Percentiles rank a stretch among this genome's conserved stretches.
These are phyloP conservation scores for Pseudogymnoascus sp. DNA, from an alignment of 2,329 filamentous ascomycete genomes.

Conservation along the genomic window DNA sequence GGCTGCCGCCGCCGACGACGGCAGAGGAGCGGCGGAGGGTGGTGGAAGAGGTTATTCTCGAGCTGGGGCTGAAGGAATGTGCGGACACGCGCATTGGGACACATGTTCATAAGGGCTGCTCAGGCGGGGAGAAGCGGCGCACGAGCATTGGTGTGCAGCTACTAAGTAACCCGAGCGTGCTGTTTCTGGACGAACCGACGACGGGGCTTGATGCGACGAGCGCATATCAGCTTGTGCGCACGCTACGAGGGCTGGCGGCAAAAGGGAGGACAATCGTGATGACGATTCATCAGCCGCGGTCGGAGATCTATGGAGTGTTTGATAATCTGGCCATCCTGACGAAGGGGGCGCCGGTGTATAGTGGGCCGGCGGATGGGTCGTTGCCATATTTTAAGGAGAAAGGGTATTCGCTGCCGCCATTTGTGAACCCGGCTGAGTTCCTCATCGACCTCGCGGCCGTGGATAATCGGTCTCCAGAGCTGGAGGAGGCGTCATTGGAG, in stretches of 20 bases:
- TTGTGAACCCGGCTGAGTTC: constrained; percentile 72
- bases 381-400: constrained; percentile 54
- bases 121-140: constrained; percentile 68
- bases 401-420: constrained; percentile 55
- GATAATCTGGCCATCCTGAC: constrained; percentile 63
- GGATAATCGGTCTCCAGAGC: constrained; percentile 59
- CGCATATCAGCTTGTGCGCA: constrained; percentile 64
- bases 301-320: constrained; percentile 71
- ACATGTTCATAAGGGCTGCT: constrained; percentile 63
- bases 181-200: constrained; percentile 73
- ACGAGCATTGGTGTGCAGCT: constrained; percentile 72
- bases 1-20: constrained; percentile 55
- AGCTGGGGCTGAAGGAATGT: constrained; percentile 68
- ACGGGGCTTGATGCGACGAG: constrained; percentile 71
- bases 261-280: constrained; percentile 64
- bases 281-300: constrained; percentile 69
- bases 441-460: constrained; percentile 67
- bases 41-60: constrained; percentile 68
- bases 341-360: constrained; percentile 59
- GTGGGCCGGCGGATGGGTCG: constrained; percentile 49
- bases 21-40: constrained; percentile 49
- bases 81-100: constrained; percentile 67
- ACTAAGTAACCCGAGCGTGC: constrained; percentile 66
- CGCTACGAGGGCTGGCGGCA: constrained; percentile 56
- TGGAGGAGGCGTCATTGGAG: constrained; percentile 49